These are phyloP conservation scores for Bipolaris gigantea DNA, from an alignment of 2,329 filamentous ascomycete genomes.

Conservation along the genomic window DNA sequence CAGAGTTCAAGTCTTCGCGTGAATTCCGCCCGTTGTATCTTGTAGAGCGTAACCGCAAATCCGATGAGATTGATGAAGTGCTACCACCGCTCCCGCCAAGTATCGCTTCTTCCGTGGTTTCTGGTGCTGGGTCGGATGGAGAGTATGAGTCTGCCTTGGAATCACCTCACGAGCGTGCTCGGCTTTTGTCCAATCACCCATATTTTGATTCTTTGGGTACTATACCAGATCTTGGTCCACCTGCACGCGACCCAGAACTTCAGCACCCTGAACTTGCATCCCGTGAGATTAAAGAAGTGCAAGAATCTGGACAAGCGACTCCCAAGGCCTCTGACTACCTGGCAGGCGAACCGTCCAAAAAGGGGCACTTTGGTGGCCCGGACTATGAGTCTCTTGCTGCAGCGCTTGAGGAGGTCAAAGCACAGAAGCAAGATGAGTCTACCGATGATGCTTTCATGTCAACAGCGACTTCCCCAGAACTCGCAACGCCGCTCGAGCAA, in stretches of 20 bases:
- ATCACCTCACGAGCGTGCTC: conserved; percentile 35
- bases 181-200: conserved; percentile 25
- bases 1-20: conserved; percentile 57
- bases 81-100: conserved; percentile 58
- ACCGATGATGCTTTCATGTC: conserved; percentile 11
- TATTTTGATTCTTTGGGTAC: conserved; percentile 26
- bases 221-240: conserved; percentile 23
- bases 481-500: conserved; percentile 1
- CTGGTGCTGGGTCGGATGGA: conserved; percentile 48
- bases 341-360: conserved; percentile 15
- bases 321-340: conserved; percentile 63
- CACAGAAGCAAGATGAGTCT: conserved; percentile 17
- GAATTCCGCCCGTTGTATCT: conserved; percentile 84
- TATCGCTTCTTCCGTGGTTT: conserved; percentile 43
- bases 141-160: conserved; percentile 52
- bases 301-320: conserved; percentile 68
- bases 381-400: conserved; percentile 28
- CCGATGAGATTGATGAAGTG: conserved; percentile 40
- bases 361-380: conserved; percentile 14
- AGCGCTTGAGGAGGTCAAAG: conserved; percentile 24
- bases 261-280: conserved; percentile 30
- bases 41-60: conserved; percentile 62
- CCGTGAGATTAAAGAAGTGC: conserved; percentile 48
- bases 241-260: conserved; percentile 18
- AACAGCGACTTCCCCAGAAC: conserved; percentile 11